Evolutionary conservation across 371 early-diverging fungal species (phyloP).

Genomic region (Polyrhizophydium stewartii): DNA sequence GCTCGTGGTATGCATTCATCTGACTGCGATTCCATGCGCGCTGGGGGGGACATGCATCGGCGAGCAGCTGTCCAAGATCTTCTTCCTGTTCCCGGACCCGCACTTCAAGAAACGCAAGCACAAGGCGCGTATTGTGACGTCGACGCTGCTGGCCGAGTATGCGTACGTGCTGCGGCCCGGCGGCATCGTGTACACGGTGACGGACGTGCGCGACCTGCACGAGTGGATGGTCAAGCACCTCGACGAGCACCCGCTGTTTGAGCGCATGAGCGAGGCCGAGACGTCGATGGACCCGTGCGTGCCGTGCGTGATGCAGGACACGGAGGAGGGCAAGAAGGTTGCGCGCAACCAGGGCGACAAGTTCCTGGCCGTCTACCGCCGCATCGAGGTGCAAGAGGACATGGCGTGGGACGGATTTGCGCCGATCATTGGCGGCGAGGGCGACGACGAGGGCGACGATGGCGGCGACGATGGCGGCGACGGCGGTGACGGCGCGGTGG

Average conservation of each 20-base stretch:
- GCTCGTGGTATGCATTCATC: too few relatives aligned
- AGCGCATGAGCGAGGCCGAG: constrained; percentile 80
- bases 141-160: constrained; percentile 87
- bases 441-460: constrained; percentile 17
- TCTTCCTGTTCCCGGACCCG: constrained; percentile 96
- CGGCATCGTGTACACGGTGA: constrained; percentile 94
- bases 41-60: neutral
- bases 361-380: constrained; percentile 85
- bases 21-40: neutral
- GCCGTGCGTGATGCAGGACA: constrained; percentile 74
- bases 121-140: constrained; percentile 96
- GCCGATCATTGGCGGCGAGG: constrained; percentile 22
- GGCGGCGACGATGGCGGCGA: neutral
- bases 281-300: constrained; percentile 81
- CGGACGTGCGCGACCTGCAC: constrained; percentile 86
- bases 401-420: constrained; percentile 30
- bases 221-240: constrained; percentile 96
- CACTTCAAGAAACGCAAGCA: constrained; percentile 99
- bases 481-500: neutral
- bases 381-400: constrained; percentile 31
- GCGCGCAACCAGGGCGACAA: constrained; percentile 92
- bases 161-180: constrained; percentile 87
- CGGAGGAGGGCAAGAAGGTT: constrained; percentile 98
- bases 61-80: constrained; percentile 86
- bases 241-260: constrained; percentile 91